A percentile compares a stretch with the other conserved stretches of the same genome.
Evolutionary conservation across 441 rosid species (phyloP).

Genomic region (Erodium chrysanthum): DNA sequence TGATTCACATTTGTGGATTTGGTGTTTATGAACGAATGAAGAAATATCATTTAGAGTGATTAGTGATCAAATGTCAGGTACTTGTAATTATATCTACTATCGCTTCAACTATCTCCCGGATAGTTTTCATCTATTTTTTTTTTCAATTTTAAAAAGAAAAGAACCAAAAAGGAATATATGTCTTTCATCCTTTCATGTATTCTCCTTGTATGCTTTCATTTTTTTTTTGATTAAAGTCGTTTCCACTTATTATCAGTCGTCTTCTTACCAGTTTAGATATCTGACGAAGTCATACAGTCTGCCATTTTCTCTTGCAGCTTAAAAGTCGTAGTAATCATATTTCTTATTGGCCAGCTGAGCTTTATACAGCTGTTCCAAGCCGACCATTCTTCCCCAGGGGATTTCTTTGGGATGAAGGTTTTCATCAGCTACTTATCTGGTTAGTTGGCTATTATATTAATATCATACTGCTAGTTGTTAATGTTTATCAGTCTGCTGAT

Average conservation of each 20-base stretch:
- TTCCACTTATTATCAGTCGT: conserved; percentile 9
- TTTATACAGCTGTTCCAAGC: conserved; percentile 95
- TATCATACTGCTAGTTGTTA: conserved; percentile 2
- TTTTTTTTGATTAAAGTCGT: neutral
- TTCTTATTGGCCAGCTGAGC: conserved; percentile 96
- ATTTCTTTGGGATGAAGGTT: conserved; percentile 98
- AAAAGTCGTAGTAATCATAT: conserved; percentile 43
- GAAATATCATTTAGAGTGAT: no score
- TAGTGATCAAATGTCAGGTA: no score
- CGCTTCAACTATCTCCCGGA: no score
- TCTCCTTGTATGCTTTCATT: neutral
- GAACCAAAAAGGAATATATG: no score
- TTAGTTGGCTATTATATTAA: conserved; percentile 28
- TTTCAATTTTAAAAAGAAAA: no score
- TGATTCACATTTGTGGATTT: conserved; percentile 5
- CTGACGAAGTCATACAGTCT: conserved; percentile 31
- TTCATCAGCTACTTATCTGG: conserved; percentile 93
- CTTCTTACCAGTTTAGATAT: conserved; percentile 19
- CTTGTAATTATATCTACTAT: no score
- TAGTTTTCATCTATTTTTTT: no score
- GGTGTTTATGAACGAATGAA: no score
- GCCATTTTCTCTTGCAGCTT: conserved; percentile 45
- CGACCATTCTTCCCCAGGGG: conserved; percentile 96
- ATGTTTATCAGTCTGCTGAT: conserved; percentile 19
- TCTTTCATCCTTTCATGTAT: conserved; percentile 6